phyloP scores from a whole-genome alignment of 192 early-diverging fungal genomes.

The Backusella liffmaniae region DNA sequence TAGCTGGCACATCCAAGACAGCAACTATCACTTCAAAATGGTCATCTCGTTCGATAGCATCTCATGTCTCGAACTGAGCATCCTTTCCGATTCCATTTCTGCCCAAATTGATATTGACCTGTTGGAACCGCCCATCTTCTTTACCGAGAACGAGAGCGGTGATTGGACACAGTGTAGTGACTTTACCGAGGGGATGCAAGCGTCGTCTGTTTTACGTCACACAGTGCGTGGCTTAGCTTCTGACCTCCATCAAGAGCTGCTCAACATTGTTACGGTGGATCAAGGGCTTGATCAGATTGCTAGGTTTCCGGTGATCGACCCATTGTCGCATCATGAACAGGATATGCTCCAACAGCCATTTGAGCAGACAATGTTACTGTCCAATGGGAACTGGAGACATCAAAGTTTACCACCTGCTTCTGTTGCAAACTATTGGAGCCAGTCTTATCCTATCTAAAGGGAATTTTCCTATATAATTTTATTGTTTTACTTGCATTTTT shows the following conservation, averaged over 20 bases:
- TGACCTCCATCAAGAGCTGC: conserved; percentile 26
- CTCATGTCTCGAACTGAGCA: conserved; percentile 42
- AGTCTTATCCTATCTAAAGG: not conserved
- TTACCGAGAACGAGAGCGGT: conserved; percentile 46
- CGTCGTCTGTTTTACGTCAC: conserved; percentile 47
- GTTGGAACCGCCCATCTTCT: conserved; percentile 54
- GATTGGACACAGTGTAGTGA: conserved; percentile 62
- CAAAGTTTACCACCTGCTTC: conserved; percentile 20
- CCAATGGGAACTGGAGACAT: conserved; percentile 14
- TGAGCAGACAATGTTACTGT: not conserved
- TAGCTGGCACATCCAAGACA: conserved; percentile 59
- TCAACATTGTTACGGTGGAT: conserved; percentile 23
- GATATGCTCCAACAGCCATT: not conserved
- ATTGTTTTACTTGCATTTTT: too few relatives aligned
- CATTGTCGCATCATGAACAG: not conserved
- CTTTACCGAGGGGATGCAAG: conserved; percentile 68
- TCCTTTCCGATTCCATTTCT: conserved; percentile 42
- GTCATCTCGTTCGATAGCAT: conserved; percentile 55
- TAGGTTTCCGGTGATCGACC: conserved; percentile 10
- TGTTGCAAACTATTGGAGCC: not conserved
- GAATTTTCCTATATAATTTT: too few relatives aligned
- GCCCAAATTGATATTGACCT: conserved; percentile 55
- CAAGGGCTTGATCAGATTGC: conserved; percentile 24
- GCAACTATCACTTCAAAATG: conserved; percentile 57
- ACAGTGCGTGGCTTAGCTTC: conserved; percentile 46